Conservation (phyloP, 2,329 filamentous ascomycete genomes). For the Monosporascus sp. region DNA sequence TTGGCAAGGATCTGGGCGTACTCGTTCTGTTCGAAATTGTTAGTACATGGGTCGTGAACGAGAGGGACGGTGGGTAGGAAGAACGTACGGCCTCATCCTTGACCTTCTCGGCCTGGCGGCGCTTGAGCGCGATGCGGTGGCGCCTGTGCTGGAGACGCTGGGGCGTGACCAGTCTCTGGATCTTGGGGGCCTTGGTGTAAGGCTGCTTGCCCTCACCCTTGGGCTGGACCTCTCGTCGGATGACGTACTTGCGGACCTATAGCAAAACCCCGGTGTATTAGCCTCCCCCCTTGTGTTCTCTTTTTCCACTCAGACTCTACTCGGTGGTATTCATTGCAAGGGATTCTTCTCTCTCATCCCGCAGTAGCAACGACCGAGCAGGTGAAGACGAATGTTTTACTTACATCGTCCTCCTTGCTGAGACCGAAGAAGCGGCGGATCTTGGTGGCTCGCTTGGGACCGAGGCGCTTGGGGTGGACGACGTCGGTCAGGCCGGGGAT, state of each 20-base stretch:
- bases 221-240: constrained; percentile 94
- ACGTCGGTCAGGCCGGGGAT: constrained; percentile 96
- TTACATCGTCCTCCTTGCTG: constrained; percentile 99
- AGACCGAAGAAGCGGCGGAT: constrained; percentile 99
- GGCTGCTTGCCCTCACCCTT: constrained; percentile 96
- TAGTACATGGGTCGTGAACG: constrained; percentile 21
- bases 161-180: constrained; percentile 98
- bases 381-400: constrained; percentile 67
- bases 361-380: constrained; percentile 50
- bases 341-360: constrained; percentile 34
- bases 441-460: constrained; percentile 99
- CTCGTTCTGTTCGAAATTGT: constrained; percentile 67
- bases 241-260: constrained; percentile 98
- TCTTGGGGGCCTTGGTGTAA: constrained; percentile 99
- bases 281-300: constrained; percentile 20
- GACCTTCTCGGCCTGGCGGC: constrained; percentile 90
- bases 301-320: constrained; percentile 29
- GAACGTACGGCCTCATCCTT: constrained; percentile 95
- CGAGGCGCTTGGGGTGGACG: constrained; percentile 98
- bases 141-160: constrained; percentile 99
- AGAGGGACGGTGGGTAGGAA: background rate
- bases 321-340: constrained; percentile 42
- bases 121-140: constrained; percentile 96
- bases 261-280: constrained; percentile 31
- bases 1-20: constrained; percentile 94